Evolutionary conservation across 1,284 basidiomycete genomes (phyloP).

Genomic region (Cryptococcus sp.): DNA sequence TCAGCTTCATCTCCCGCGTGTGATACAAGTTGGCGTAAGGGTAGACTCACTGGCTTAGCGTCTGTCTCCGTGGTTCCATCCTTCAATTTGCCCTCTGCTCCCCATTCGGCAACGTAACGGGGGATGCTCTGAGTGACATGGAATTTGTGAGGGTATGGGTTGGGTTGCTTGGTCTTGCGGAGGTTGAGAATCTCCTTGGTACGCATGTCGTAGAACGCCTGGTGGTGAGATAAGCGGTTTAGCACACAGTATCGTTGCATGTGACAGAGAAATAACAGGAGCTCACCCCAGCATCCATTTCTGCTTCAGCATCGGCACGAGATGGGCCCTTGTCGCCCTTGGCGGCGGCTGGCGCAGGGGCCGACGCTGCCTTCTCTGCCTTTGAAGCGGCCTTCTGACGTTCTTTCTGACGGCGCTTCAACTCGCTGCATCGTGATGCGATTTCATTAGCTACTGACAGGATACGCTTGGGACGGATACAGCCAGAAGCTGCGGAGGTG

Average conservation of each 20-base stretch:
- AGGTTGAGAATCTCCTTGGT: conserved; percentile 84
- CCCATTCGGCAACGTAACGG: conserved; percentile 75
- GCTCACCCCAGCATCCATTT: conserved; percentile 51
- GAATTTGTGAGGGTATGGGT: conserved; percentile 99
- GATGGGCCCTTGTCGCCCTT: conserved; percentile 61
- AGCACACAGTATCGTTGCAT: not conserved
- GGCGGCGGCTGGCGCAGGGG: conserved; percentile 57
- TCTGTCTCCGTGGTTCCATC: conserved; percentile 38
- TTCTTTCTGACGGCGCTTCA: conserved; percentile 86
- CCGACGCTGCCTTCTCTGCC: conserved; percentile 68
- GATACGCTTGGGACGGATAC: not conserved
- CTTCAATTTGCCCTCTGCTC: conserved; percentile 67
- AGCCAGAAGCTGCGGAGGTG: not conserved
- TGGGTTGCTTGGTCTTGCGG: conserved; percentile 78
- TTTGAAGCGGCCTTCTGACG: conserved; percentile 82
- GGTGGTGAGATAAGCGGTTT: not conserved
- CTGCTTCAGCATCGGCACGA: conserved; percentile 44
- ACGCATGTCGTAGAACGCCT: conserved; percentile 97
- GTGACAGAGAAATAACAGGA: not conserved
- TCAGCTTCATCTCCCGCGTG: not conserved
- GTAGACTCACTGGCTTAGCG: conserved; percentile 30
- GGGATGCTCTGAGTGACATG: conserved; percentile 79
- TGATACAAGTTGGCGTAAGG: not conserved
- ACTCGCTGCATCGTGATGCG: conserved; percentile 64
- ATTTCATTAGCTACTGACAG: not conserved